Evolutionary conservation across 225 moss, liverwort and hornwort genomes (phyloP).

Genomic region (Physcomitrium patens): DNA sequence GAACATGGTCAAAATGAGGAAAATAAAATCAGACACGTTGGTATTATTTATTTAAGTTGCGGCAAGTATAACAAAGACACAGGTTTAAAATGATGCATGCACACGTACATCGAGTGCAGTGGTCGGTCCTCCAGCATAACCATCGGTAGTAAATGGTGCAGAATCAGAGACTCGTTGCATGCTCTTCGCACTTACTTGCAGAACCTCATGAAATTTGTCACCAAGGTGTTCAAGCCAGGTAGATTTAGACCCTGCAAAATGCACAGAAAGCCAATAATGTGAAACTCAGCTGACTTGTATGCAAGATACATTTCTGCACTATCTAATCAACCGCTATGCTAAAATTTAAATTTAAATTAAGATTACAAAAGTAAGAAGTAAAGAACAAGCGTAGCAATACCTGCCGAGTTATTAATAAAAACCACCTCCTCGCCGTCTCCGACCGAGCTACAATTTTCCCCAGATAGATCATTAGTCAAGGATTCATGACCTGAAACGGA

Average conservation of each 20-base stretch:
- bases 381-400: constrained; percentile 22
- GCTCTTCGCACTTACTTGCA: constrained; percentile 49
- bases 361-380: not conserved
- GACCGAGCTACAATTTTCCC: constrained; percentile 32
- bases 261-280: constrained; percentile 9
- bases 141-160: constrained; percentile 32
- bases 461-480: constrained; percentile 20
- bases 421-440: constrained; percentile 36
- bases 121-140: constrained; percentile 33
- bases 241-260: constrained; percentile 39
- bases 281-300: constrained; percentile 5
- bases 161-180: constrained; percentile 24
- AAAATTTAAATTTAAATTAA: too few species aligned
- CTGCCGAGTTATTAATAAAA: constrained; percentile 30
- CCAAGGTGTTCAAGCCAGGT: constrained; percentile 52
- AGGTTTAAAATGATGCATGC: constrained; percentile 6
- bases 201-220: constrained; percentile 48
- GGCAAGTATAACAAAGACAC: not conserved
- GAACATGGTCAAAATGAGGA: too few species aligned
- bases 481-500: constrained; percentile 27
- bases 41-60: too few species aligned
- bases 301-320: constrained; percentile 12
- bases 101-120: constrained; percentile 25
- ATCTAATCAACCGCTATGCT: constrained; percentile 1
- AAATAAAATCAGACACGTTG: too few species aligned